A percentile compares a stretch with the other conserved stretches of the same genome.
These are phyloP conservation scores for Arabidopsis lyrata DNA, from an alignment of 441 rosid species.

Conservation along the genomic window DNA sequence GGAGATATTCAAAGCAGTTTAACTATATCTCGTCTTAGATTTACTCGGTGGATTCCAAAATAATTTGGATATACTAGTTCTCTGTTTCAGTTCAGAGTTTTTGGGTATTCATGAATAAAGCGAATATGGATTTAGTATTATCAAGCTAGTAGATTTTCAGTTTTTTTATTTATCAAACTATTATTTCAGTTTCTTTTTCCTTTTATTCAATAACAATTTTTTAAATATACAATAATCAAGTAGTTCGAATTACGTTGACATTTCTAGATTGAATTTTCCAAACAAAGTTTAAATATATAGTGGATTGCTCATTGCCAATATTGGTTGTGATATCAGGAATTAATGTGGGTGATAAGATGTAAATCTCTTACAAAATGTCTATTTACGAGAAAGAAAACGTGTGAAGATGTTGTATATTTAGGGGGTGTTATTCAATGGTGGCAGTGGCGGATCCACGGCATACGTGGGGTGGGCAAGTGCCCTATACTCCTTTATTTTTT, in stretches of 20 bases:
- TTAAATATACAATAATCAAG: neutral
- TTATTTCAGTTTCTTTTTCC: neutral
- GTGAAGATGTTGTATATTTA: too few relatives aligned
- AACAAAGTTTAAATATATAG: neutral
- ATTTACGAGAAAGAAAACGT: too few relatives aligned
- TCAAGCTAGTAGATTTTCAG: neutral
- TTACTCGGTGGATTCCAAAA: conserved; percentile 7
- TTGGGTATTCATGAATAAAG: neutral
- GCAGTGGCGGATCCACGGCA: too few relatives aligned
- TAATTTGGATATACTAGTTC: conserved; percentile 7
- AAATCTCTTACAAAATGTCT: too few relatives aligned
- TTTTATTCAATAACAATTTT: neutral
- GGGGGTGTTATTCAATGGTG: too few relatives aligned
- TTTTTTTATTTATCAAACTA: too few relatives aligned
- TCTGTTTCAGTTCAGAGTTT: neutral
- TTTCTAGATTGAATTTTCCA: neutral
- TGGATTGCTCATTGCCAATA: too few relatives aligned
- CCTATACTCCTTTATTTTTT: too few relatives aligned
- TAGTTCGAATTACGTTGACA: neutral
- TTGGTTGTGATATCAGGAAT: too few relatives aligned
- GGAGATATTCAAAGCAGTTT: too few relatives aligned
- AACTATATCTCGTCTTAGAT: neutral
- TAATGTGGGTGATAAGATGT: too few relatives aligned
- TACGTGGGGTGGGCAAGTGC: too few relatives aligned
- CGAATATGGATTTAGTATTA: neutral